Percentiles rank a stretch among this genome's conserved stretches.
These are phyloP conservation scores for Chlamydomonas sphaeroides DNA, from an alignment of 139 green algal genomes.

Conservation along the genomic window DNA sequence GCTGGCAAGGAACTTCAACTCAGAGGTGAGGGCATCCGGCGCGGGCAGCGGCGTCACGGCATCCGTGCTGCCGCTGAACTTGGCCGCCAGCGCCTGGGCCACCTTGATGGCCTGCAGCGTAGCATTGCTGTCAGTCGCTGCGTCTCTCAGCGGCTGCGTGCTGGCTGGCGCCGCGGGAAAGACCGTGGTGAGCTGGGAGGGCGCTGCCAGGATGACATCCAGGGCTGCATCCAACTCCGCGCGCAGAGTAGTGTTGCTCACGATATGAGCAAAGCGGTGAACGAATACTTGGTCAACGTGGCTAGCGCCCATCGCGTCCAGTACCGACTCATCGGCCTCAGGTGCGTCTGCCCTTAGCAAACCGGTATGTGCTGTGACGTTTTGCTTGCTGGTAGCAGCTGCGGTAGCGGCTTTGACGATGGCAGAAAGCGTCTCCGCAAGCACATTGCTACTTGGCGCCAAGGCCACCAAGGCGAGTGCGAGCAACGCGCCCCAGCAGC, in stretches of 20 bases:
- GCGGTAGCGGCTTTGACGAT: too few relatives aligned
- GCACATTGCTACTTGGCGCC: too few relatives aligned
- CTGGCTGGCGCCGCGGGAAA: background rate
- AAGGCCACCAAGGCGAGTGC: too few relatives aligned
- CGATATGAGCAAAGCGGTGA: constrained; percentile 4
- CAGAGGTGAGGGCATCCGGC: background rate
- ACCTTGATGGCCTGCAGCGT: background rate
- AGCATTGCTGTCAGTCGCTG: background rate
- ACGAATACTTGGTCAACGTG: background rate
- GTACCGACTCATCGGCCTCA: too few relatives aligned
- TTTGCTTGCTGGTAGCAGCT: too few relatives aligned
- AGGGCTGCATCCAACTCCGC: background rate
- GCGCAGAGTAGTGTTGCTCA: background rate
- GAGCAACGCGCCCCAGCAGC: too few relatives aligned
- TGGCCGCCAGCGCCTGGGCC: background rate
- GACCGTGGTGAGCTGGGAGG: background rate
- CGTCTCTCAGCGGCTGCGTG: background rate
- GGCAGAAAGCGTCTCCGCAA: too few relatives aligned
- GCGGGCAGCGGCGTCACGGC: background rate
- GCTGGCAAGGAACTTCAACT: background rate
- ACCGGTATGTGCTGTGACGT: too few relatives aligned
- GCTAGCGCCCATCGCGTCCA: background rate
- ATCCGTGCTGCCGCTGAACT: background rate
- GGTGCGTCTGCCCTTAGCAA: background rate
- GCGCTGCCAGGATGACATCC: background rate